Percentiles rank a stretch among this genome's conserved stretches.
phyloP scores from a whole-genome alignment of 441 rosid genomes.

The Adansonia gregorii region DNA sequence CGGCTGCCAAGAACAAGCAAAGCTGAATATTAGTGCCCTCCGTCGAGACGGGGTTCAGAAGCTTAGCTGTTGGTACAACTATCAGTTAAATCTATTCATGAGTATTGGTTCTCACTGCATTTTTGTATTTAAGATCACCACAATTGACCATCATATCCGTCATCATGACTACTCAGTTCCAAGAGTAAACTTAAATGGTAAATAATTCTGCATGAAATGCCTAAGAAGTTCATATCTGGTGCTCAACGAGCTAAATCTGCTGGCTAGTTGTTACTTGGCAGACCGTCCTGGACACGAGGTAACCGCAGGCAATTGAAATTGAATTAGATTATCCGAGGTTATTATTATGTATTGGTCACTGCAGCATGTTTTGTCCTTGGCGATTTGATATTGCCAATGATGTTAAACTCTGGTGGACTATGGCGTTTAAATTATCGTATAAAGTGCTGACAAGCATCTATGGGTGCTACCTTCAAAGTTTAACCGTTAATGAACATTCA shows the following conservation, averaged over 20 bases:
- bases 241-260: too few species aligned
- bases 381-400: neutral
- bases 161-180: neutral
- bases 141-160: neutral
- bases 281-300: too few species aligned
- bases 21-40: conserved; percentile 21
- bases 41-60: neutral
- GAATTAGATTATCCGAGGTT: neutral
- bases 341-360: too few species aligned
- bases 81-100: neutral
- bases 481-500: too few species aligned
- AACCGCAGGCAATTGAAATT: too few species aligned
- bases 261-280: too few species aligned
- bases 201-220: neutral
- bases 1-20: conserved; percentile 35
- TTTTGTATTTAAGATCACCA: neutral
- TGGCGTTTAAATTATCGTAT: neutral
- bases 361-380: neutral
- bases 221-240: neutral
- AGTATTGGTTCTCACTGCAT: neutral
- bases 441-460: neutral
- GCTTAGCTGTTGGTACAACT: neutral
- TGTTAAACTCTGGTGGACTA: neutral
- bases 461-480: neutral
- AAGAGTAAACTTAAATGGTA: neutral